Evolutionary conservation across 768 basidiomycete genomes (phyloP).

Genomic region (Cyathus striatus): DNA sequence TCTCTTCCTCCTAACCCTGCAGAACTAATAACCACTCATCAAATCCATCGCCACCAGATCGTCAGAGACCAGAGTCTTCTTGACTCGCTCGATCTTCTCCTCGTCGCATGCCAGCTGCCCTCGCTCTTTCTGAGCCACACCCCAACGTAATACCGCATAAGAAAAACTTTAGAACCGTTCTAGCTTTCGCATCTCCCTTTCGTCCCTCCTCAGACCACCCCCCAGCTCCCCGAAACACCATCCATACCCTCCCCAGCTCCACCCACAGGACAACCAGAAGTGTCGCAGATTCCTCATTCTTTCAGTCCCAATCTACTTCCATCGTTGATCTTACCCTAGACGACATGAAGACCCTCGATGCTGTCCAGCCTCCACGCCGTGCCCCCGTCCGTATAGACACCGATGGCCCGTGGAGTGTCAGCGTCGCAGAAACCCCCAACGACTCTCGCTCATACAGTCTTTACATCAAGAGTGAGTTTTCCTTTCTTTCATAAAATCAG

Average conservation of each 20-base stretch:
- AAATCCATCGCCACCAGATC: not conserved
- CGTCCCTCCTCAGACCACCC: conserved; percentile 28
- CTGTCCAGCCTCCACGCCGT: conserved; percentile 35
- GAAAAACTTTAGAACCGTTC: conserved; percentile 44
- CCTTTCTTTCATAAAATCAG: conserved; percentile 4
- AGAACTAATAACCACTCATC: not conserved
- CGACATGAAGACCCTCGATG: conserved; percentile 38
- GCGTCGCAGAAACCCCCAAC: conserved; percentile 81
- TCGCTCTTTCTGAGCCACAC: conserved; percentile 9
- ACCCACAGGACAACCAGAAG: conserved; percentile 28
- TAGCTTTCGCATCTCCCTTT: conserved; percentile 34
- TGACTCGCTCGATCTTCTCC: not conserved
- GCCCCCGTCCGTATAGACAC: conserved; percentile 60
- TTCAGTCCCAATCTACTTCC: conserved; percentile 27
- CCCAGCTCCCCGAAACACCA: conserved; percentile 32
- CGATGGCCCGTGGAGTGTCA: conserved; percentile 83
- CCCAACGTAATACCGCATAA: conserved; percentile 19
- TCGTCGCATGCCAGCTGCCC: conserved; percentile 11
- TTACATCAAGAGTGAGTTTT: conserved; percentile 83
- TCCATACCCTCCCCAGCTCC: conserved; percentile 36
- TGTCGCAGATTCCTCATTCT: conserved; percentile 37
- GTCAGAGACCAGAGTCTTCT: not conserved
- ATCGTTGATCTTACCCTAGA: conserved; percentile 13
- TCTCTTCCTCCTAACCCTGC: conserved; percentile 1
- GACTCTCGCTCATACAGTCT: conserved; percentile 70